These are phyloP conservation scores for Akanthomyces lecanii DNA, from an alignment of 2,329 filamentous ascomycete genomes.

Conservation along the genomic window DNA sequence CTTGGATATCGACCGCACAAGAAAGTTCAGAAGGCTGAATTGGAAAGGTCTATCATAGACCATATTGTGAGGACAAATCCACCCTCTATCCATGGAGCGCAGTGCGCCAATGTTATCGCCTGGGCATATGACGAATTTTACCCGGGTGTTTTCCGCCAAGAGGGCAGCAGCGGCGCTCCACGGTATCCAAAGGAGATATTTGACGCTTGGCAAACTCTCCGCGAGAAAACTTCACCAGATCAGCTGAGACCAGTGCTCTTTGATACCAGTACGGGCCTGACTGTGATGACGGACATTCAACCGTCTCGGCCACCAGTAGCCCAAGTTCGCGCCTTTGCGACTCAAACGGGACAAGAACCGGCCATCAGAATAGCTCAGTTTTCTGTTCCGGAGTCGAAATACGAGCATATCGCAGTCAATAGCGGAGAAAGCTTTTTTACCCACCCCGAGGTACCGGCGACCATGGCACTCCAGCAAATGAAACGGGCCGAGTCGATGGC, in stretches of 20 bases:
- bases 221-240: background rate
- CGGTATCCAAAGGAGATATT: background rate
- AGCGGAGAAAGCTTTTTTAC: slow-evolving; percentile 4
- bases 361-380: slow-evolving; percentile 11
- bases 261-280: slow-evolving; percentile 5
- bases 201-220: background rate
- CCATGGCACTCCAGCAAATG: slow-evolving; percentile 6
- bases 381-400: background rate
- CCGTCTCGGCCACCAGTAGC: slow-evolving; percentile 8
- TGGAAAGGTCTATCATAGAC: slow-evolving; percentile 5
- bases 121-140: slow-evolving; percentile 15
- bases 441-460: background rate
- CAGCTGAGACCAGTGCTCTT: slow-evolving; percentile 6
- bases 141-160: slow-evolving; percentile 12
- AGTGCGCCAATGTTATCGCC: slow-evolving; percentile 5
- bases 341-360: background rate
- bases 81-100: slow-evolving; percentile 5
- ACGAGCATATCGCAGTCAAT: background rate
- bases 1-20: slow-evolving; percentile 13
- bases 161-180: slow-evolving; percentile 2
- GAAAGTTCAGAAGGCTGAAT: background rate
- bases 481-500: background rate
- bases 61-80: slow-evolving; percentile 10
- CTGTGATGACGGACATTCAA: slow-evolving; percentile 6
- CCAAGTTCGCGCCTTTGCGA: background rate